Evolutionary conservation across 2,329 filamentous ascomycete genomes (phyloP), one percentile per base, ranked within the genome.

Genomic region (Cylindrodendrum hubeiense): DNA sequence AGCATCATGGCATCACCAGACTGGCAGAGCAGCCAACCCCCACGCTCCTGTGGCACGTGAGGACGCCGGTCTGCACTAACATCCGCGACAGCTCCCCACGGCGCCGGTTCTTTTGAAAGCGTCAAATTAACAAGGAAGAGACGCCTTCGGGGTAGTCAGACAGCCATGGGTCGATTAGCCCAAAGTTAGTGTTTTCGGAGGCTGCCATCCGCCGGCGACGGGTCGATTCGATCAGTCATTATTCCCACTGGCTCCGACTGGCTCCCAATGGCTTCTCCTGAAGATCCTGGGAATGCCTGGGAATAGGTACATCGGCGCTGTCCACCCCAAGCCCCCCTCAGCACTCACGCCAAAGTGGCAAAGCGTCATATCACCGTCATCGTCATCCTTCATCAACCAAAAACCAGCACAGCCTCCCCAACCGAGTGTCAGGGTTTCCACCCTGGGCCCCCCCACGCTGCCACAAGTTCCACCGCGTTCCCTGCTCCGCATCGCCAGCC

Each of bases 1-100:
- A 47, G 26, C 54, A 50, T 59, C 43, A 30, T n/a, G 33, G 22
- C 44, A 28, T 47, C 44, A 54, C 22, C 54, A 43, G 60, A 53
- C 44, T 53, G 15, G n/a, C 24, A 30, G 28, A 24, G 17, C 37
- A n/a, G 34, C 34, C 39, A 24, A 52, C 67, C 70, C 71, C 71
- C 71, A 73, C 71, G 62, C 52, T 26, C 39, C 26, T 5, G 41
- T 53, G 34, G 60, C 71, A 73, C 71, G 71, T 73, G 71, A 73
- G 71, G 43, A 61, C 24, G 37, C 51, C 17, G 55, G 60, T 10
- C 69, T 73, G 71, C 71, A 72, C 63, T 73, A n/a, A n/a, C n/a
- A 59, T 34, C 55, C 55, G 61, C 61, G 30, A 56, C n/a, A 28
- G 41, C 49, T 19, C 15, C 19, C 39, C 53, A 19, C 19, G 49